Evolutionary conservation across 2,329 filamentous ascomycete genomes (phyloP).

Genomic region (Colletotrichum viniferum): DNA sequence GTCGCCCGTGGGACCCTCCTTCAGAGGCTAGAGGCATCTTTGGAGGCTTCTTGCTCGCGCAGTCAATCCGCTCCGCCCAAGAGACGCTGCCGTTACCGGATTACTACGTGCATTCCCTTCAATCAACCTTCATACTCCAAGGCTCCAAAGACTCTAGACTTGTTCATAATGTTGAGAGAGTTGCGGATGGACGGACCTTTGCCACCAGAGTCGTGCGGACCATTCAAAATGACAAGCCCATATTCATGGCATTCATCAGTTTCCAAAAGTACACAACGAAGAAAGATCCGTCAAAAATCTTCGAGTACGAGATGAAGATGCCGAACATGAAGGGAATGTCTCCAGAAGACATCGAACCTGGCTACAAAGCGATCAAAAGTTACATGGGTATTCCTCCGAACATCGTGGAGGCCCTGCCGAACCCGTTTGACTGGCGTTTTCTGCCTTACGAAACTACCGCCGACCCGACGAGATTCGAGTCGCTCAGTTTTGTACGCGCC

Average conservation of each 20-base stretch:
- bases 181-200: not conserved
- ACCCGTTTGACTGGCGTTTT: not conserved
- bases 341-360: not conserved
- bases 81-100: not conserved
- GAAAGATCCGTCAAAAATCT: not conserved
- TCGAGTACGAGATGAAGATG: not conserved
- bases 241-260: not conserved
- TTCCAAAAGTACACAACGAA: not conserved
- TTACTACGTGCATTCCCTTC: not conserved
- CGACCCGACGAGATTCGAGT: not conserved
- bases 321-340: not conserved
- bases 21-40: not conserved
- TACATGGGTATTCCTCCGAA: not conserved
- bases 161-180: not conserved
- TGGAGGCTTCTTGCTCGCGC: not conserved
- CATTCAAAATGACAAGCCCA: not conserved
- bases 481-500: not conserved
- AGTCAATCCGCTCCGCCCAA: not conserved
- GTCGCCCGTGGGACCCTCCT: not conserved
- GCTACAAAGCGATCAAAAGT: not conserved
- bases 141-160: not conserved
- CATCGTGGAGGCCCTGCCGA: not conserved
- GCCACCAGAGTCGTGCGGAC: not conserved
- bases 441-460: not conserved
- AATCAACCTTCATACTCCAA: not conserved